phyloP scores from a whole-genome alignment of 371 early-diverging fungal species.

The Cokeromyces recurvatus region DNA sequence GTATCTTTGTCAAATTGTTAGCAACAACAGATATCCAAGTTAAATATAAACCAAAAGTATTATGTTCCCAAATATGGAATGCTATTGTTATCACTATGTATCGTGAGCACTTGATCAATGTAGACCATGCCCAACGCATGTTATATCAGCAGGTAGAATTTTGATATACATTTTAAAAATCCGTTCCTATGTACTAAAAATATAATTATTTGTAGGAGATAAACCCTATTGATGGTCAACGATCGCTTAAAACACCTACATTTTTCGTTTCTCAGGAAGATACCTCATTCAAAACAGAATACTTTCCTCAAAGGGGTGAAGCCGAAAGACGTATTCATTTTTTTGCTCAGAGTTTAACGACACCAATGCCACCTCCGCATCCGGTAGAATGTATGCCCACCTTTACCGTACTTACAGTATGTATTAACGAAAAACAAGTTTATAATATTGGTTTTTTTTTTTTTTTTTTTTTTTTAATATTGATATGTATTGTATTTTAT shows the following conservation, averaged over 20 bases:
- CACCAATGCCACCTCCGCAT: constrained; percentile 78
- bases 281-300: constrained; percentile 71
- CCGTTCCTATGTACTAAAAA: background rate
- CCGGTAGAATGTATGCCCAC: constrained; percentile 85
- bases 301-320: constrained; percentile 75
- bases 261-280: constrained; percentile 87
- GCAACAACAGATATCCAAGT: constrained; percentile 72
- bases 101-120: constrained; percentile 77
- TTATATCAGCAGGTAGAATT: constrained; percentile 75
- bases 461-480: background rate
- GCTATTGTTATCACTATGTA: constrained; percentile 86
- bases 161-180: no score
- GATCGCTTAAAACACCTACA: constrained; percentile 72
- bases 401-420: constrained; percentile 76
- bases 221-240: constrained; percentile 62
- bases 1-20: constrained; percentile 76
- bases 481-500: no score
- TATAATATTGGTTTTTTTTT: no score
- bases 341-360: constrained; percentile 87
- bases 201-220: constrained; percentile 17
- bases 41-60: constrained; percentile 67
- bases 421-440: no score
- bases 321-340: constrained; percentile 85
- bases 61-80: constrained; percentile 87
- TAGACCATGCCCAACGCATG: constrained; percentile 74